Conservation (phyloP, 192 early-diverging fungal genomes). For the Cetraspora pellucida region DNA sequence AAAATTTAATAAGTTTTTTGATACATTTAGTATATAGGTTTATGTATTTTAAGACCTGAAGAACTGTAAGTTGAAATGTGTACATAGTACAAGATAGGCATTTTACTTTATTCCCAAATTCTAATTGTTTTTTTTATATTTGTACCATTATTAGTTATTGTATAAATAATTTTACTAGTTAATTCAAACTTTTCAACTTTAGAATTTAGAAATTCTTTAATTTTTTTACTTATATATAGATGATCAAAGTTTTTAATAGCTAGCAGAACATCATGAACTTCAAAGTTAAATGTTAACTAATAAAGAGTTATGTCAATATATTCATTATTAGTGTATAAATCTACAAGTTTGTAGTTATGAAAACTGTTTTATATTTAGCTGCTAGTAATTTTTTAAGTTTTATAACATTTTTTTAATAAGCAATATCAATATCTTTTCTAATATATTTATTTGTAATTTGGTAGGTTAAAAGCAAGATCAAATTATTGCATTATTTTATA, state of each 20-base stretch:
- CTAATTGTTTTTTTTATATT: constrained; percentile 21
- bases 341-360: constrained; percentile 23
- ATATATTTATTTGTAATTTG: background rate
- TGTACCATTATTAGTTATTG: constrained; percentile 4
- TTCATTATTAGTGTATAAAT: background rate
- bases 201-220: constrained; percentile 5
- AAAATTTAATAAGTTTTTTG: constrained; percentile 1
- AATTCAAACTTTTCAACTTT: constrained; percentile 5
- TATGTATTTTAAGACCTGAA: background rate
- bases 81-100: background rate
- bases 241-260: constrained; percentile 12
- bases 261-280: background rate
- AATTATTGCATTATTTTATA: background rate
- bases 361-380: background rate
- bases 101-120: background rate
- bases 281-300: constrained; percentile 11
- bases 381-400: constrained; percentile 1
- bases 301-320: constrained; percentile 25
- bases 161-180: constrained; percentile 1
- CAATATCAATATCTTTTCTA: constrained; percentile 1
- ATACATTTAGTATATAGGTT: background rate
- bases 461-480: background rate
- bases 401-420: too few species aligned
- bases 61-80: constrained; percentile 19
- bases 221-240: constrained; percentile 3